Evolutionary conservation across 2,329 filamentous ascomycete species (phyloP), one percentile per base, ranked within the genome.

Genomic region (Penicillium corylophilum): DNA sequence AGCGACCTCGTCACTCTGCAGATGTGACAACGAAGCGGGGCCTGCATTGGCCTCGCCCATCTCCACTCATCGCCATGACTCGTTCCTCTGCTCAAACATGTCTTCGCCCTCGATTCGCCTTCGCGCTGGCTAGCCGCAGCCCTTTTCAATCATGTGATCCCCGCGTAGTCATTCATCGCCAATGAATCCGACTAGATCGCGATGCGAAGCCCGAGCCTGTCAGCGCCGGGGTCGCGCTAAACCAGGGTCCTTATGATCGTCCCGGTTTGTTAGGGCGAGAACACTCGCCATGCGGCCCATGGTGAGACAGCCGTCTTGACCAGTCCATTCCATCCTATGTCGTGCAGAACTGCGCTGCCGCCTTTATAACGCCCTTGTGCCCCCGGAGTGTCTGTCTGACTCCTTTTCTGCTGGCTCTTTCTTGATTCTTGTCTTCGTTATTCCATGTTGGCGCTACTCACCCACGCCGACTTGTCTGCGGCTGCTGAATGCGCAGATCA

Each of bases 71-170:
- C 50, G 50, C 54, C 51, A 44, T 57, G 24, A 60, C 51, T 64
- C 61, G 56, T 61, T 10, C 8, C 16, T 36, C 33, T 36, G 16
- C 16, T 36, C 33, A 20, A 36, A 36, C 67, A 69, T 62, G 60
- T 66, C 65, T 56, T 57, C 63, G 57, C 60, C 57, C 60, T 67
- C 56, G 55, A 66, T 56, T 57, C 63, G 57, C 60, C 57, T 61
- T 67, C 56, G 55, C 61, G 53, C 60, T 64, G 66, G 64, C 57
- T 62, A 62, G 59, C 65, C 68, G 68, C 68, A 71, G 64, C 56
- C 55, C 51, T 42, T 48, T 60, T 64, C 56, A 60, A 65, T 72
- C 70, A 72, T 72, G 70, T 72, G 70, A 72, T 67, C 56, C 28
- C 23, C n/a, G 54, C 54, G 57, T 61, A 57, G 45, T 54, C 48